phyloP scores from a whole-genome alignment of 2,329 filamentous ascomycete genomes.

The Cladosporium velox region DNA sequence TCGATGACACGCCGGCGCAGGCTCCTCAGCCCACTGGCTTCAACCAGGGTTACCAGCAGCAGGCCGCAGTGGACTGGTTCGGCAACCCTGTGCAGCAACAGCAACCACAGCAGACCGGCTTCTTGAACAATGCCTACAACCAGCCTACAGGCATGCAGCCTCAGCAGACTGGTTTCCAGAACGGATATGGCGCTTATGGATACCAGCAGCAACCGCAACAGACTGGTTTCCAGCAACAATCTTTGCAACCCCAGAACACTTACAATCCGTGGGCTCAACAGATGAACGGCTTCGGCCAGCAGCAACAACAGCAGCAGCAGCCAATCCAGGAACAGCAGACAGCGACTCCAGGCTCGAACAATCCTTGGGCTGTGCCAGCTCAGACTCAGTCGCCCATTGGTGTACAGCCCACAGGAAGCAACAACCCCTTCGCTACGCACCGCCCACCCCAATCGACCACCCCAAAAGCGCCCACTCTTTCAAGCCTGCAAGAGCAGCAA shows the following conservation, averaged over 20 bases:
- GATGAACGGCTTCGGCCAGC: slow-evolving; percentile 59
- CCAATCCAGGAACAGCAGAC: slow-evolving; percentile 60
- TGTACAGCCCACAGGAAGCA: slow-evolving; percentile 88
- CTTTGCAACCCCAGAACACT: slow-evolving; percentile 61
- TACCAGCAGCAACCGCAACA: slow-evolving; percentile 61
- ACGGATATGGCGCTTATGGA: slow-evolving; percentile 68
- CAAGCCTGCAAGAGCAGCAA: slow-evolving; percentile 80
- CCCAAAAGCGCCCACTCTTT: slow-evolving; percentile 65
- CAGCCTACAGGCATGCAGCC: slow-evolving; percentile 74
- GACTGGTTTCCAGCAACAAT: slow-evolving; percentile 60
- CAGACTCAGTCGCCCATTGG: slow-evolving; percentile 67
- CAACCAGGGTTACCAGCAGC: slow-evolving; percentile 97
- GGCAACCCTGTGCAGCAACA: slow-evolving; percentile 82
- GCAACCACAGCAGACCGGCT: slow-evolving; percentile 59
- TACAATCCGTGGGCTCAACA: slow-evolving; percentile 51
- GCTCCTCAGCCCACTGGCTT: slow-evolving; percentile 75
- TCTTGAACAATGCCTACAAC: slow-evolving; percentile 67
- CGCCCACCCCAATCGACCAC: slow-evolving; percentile 57
- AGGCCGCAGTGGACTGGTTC: slow-evolving; percentile 93
- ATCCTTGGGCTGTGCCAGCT: slow-evolving; percentile 74
- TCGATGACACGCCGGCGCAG: slow-evolving; percentile 73
- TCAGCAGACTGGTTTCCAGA: slow-evolving; percentile 66
- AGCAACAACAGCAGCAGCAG: slow-evolving; percentile 50
- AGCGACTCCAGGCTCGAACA: slow-evolving; percentile 81
- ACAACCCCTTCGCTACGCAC: slow-evolving; percentile 91